Evolutionary conservation across 2,329 filamentous ascomycete genomes (phyloP).

Genomic region (Ilyonectria mors-panacis): DNA sequence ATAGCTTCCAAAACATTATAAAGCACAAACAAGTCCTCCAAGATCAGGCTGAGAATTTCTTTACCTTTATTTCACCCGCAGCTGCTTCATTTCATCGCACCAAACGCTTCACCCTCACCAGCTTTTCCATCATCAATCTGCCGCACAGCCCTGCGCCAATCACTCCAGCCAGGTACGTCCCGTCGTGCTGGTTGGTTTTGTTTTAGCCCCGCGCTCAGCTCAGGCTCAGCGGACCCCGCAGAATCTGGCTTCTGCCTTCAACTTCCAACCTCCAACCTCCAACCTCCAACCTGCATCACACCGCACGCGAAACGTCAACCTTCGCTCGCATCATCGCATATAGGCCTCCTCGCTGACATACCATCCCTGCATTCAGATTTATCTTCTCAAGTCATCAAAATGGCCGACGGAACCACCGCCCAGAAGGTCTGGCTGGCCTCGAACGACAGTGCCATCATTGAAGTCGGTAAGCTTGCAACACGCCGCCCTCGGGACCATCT

Average conservation of each 20-base stretch:
- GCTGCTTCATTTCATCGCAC: neutral
- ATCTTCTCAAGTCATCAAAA: slow-evolving; percentile 44
- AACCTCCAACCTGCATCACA: slow-evolving; percentile 45
- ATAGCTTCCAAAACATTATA: neutral
- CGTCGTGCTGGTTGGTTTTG: slow-evolving; percentile 6
- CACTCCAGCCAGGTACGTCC: slow-evolving; percentile 17
- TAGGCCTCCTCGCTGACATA: slow-evolving; percentile 14
- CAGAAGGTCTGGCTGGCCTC: slow-evolving; percentile 65
- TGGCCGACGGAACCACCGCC: slow-evolving; percentile 54
- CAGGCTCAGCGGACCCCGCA: slow-evolving; percentile 46
- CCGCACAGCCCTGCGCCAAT: slow-evolving; percentile 1
- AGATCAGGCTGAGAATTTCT: too few relatives aligned
- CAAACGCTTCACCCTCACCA: neutral
- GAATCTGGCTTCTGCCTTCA: slow-evolving; percentile 35
- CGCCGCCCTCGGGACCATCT: slow-evolving; percentile 21
- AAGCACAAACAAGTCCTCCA: too few relatives aligned
- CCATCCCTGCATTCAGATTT: neutral
- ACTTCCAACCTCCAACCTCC: slow-evolving; percentile 40
- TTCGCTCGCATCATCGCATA: slow-evolving; percentile 8
- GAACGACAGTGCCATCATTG: slow-evolving; percentile 65
- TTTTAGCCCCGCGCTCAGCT: slow-evolving; percentile 35
- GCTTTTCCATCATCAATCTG: neutral
- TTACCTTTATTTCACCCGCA: neutral
- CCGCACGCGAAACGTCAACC: slow-evolving; percentile 26
- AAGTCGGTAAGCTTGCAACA: slow-evolving; percentile 60